Conservation (phyloP, 495 filamentous ascomycete genomes). For the Cryomyces antarcticus region DNA sequence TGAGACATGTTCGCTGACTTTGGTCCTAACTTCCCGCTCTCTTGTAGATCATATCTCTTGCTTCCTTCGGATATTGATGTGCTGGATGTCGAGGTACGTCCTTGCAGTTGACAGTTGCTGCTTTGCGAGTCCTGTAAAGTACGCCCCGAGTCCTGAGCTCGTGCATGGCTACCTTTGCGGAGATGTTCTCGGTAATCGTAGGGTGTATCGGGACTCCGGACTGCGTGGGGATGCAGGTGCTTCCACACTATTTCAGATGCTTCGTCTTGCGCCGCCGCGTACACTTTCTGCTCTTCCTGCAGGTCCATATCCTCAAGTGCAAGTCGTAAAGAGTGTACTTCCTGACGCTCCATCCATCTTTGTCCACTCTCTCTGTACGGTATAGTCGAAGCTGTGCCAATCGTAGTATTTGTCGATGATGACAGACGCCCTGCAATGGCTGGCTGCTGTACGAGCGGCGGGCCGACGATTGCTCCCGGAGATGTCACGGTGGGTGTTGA, state of each 20-base stretch:
- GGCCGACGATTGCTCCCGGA: too few relatives aligned
- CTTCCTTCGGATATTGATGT: constrained; percentile 1
- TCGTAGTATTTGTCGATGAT: not conserved
- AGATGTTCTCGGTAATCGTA: constrained; percentile 40
- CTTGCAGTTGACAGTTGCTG: not conserved
- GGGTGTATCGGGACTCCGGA: constrained; percentile 34
- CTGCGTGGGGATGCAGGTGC: constrained; percentile 47
- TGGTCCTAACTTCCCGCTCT: too few relatives aligned
- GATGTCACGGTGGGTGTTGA: too few relatives aligned
- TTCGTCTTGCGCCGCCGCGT: constrained; percentile 63
- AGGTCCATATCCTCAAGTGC: constrained; percentile 67
- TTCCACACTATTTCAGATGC: constrained; percentile 74
- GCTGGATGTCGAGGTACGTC: constrained; percentile 4
- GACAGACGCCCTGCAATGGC: not conserved
- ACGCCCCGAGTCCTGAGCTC: constrained; percentile 35
- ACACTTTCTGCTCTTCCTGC: constrained; percentile 45
- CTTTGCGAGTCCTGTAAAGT: constrained; percentile 22
- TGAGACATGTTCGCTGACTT: too few relatives aligned
- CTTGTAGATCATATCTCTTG: constrained; percentile 5
- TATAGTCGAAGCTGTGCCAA: constrained; percentile 27
- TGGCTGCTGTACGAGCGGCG: too few relatives aligned
- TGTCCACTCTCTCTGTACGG: constrained; percentile 63
- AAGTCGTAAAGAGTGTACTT: constrained; percentile 53
- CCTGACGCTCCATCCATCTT: constrained; percentile 73
- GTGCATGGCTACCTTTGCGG: constrained; percentile 39